phyloP scores from a whole-genome alignment of 1,284 basidiomycete species.

The Stygiomarasmius scandens region DNA sequence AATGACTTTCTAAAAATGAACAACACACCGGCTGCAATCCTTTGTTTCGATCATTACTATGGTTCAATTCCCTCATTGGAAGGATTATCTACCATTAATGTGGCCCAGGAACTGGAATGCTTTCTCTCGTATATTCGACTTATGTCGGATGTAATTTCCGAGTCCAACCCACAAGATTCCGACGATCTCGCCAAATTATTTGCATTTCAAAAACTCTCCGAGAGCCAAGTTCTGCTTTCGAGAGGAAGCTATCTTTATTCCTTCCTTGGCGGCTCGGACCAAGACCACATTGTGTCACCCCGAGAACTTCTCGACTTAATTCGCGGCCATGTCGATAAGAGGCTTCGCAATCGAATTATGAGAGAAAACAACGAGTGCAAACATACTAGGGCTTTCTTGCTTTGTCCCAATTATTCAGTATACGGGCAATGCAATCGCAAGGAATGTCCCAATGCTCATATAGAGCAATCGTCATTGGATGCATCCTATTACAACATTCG shows the following conservation, averaged over 20 bases:
- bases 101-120: constrained; percentile 29
- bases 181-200: constrained; percentile 32
- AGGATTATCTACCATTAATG: constrained; percentile 24
- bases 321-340: not conserved
- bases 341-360: not conserved
- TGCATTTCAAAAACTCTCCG: constrained; percentile 28
- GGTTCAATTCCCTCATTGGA: constrained; percentile 21
- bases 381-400: constrained; percentile 6
- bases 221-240: constrained; percentile 6
- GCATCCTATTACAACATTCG: constrained; percentile 8
- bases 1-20: constrained; percentile 24
- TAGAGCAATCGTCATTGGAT: not conserved
- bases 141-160: constrained; percentile 24
- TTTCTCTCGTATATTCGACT: constrained; percentile 38
- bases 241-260: constrained; percentile 7
- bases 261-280: not conserved
- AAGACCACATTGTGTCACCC: not conserved
- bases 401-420: constrained; percentile 10
- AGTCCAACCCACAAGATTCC: constrained; percentile 24
- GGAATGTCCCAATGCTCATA: constrained; percentile 10
- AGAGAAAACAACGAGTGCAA: constrained; percentile 6
- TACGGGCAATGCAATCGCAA: constrained; percentile 6
- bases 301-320: constrained; percentile 1
- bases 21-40: constrained; percentile 37
- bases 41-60: constrained; percentile 49